phyloP scores from a whole-genome alignment of 768 basidiomycete genomes.

The Clitopilus hobsonii region DNA sequence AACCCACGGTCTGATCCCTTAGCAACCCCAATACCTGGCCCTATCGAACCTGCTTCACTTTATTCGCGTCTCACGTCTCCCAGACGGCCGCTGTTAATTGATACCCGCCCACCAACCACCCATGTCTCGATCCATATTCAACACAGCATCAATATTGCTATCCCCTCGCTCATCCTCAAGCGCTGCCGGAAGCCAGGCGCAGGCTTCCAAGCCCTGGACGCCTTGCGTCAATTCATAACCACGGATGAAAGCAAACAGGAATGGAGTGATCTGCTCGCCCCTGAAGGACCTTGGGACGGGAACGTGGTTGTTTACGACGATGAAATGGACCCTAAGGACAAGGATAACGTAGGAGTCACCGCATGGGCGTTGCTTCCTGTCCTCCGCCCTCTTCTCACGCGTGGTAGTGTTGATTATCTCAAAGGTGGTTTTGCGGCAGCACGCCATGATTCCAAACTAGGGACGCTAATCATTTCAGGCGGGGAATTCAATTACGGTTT shows the following conservation, averaged over 20 bases:
- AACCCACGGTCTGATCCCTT: conserved; percentile 17
- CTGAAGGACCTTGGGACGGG: conserved; percentile 62
- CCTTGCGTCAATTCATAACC: conserved; percentile 77
- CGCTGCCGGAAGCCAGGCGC: conserved; percentile 70
- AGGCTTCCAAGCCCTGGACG: conserved; percentile 60
- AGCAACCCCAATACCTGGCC: conserved; percentile 17
- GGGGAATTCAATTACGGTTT: conserved; percentile 23
- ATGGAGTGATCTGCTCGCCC: conserved; percentile 62
- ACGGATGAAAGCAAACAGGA: conserved; percentile 66
- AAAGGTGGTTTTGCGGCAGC: conserved; percentile 67
- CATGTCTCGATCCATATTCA: conserved; percentile 63
- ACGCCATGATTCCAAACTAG: conserved; percentile 51
- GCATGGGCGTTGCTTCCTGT: conserved; percentile 72
- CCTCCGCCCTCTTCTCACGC: conserved; percentile 50
- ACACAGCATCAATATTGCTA: conserved; percentile 77
- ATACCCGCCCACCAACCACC: conserved; percentile 69
- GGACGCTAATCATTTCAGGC: conserved; percentile 44
- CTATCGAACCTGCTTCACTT: conserved; percentile 44
- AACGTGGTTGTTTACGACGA: conserved; percentile 75
- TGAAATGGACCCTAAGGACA: conserved; percentile 68
- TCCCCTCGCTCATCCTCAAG: conserved; percentile 89
- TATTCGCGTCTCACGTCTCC: conserved; percentile 43
- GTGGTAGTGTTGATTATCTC: conserved; percentile 61
- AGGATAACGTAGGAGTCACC: conserved; percentile 45
- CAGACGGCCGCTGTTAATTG: conserved; percentile 67